Percentiles rank a stretch among this genome's conserved stretches.
phyloP scores from a whole-genome alignment of 75 land plant species.

The Picea glauca region DNA sequence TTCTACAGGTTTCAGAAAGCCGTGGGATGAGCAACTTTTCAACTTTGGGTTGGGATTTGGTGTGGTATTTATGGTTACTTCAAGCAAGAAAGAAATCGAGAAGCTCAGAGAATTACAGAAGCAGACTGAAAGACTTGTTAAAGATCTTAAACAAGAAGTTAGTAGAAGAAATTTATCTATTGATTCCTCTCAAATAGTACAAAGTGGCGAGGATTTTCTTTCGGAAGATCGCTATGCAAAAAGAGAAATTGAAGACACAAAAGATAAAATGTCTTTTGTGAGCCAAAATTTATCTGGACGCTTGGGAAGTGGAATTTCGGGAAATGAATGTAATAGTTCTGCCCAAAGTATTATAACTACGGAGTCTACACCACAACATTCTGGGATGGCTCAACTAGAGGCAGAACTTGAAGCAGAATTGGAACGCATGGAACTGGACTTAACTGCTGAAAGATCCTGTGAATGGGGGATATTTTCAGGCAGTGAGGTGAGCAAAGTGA shows the following conservation, averaged over 20 bases:
- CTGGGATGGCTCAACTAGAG: conserved; percentile 32
- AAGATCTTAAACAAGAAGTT: neutral
- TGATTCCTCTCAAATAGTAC: too few species aligned
- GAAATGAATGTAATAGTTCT: neutral
- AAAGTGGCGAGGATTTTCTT: too few species aligned
- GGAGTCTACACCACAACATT: neutral
- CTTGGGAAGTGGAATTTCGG: neutral
- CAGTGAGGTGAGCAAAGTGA: neutral
- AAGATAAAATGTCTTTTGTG: too few species aligned
- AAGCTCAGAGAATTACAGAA: neutral
- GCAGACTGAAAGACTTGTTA: neutral
- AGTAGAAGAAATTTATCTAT: neutral
- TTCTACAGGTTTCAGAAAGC: neutral
- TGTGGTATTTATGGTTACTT: neutral
- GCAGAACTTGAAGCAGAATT: conserved; percentile 57
- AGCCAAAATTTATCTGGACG: too few species aligned
- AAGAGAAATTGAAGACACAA: too few species aligned
- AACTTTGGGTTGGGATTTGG: conserved; percentile 1
- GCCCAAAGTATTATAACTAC: neutral
- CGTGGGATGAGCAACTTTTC: neutral
- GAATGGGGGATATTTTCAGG: conserved; percentile 14
- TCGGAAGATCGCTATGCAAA: too few species aligned
- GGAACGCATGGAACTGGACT: conserved; percentile 28
- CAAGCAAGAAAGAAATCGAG: neutral
- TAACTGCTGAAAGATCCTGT: conserved; percentile 11